Conservation (phyloP, 192 early-diverging fungal species). For the Umbelopsis vinacea region DNA sequence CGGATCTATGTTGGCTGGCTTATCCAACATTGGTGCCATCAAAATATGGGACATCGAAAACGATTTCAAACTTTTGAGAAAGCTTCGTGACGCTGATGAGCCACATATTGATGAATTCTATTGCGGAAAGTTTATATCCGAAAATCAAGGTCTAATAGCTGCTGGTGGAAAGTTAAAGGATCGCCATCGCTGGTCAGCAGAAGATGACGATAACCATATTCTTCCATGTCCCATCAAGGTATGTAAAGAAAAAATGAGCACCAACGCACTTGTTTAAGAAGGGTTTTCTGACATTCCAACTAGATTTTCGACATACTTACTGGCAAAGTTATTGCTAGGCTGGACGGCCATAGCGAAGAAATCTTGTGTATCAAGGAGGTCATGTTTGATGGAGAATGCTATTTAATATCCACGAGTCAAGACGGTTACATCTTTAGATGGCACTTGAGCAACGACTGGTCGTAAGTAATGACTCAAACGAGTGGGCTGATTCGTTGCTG, state of each 20-base stretch:
- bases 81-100: conserved; percentile 75
- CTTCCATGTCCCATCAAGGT: conserved; percentile 91
- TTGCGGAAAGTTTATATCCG: conserved; percentile 73
- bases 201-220: conserved; percentile 94
- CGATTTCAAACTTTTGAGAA: conserved; percentile 69
- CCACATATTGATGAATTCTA: conserved; percentile 92
- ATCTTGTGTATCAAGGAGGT: conserved; percentile 81
- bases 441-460: conserved; percentile 85
- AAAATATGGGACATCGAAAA: conserved; percentile 80
- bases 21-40: conserved; percentile 77
- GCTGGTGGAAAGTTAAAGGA: conserved; percentile 94
- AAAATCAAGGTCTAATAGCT: conserved; percentile 50
- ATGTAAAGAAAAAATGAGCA: background rate
- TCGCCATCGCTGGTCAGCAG: conserved; percentile 81
- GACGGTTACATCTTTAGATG: conserved; percentile 94
- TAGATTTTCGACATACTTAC: conserved; percentile 82
- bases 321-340: conserved; percentile 77
- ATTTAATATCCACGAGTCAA: conserved; percentile 89
- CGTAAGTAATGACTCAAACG: conserved; percentile 43
- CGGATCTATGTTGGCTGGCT: conserved; percentile 84
- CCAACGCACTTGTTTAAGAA: background rate
- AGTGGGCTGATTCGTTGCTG: background rate
- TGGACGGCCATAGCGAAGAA: conserved; percentile 90
- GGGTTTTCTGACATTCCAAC: background rate
- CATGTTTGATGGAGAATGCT: conserved; percentile 78